These are phyloP conservation scores for Epithele typhae DNA, from an alignment of 768 basidiomycete genomes.

Conservation along the genomic window DNA sequence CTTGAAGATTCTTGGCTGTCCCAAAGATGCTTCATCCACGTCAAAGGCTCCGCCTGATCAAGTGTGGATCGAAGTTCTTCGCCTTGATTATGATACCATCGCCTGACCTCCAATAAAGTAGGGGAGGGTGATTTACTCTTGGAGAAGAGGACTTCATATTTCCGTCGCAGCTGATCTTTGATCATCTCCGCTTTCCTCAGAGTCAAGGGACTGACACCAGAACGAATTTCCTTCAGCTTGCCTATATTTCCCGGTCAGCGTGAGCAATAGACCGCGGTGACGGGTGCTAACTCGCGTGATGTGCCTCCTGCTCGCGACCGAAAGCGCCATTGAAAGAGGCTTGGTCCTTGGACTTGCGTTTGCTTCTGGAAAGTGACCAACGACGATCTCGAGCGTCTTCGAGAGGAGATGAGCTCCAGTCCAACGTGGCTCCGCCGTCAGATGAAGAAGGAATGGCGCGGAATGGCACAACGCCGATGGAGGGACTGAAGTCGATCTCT, in stretches of 20 bases:
- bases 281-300: constrained; percentile 46
- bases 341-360: constrained; percentile 57
- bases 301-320: constrained; percentile 55
- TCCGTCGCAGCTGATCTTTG: constrained; percentile 58
- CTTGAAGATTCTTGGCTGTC: constrained; percentile 42
- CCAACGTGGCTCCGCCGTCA: constrained; percentile 66
- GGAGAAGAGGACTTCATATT: constrained; percentile 53
- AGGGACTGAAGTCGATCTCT: constrained; percentile 71
- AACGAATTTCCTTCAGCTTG: constrained; percentile 51
- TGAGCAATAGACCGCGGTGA: neutral
- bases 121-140: constrained; percentile 29
- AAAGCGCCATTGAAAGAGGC: constrained; percentile 38
- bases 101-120: constrained; percentile 47
- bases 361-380: constrained; percentile 57
- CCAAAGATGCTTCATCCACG: constrained; percentile 67
- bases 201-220: constrained; percentile 47
- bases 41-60: constrained; percentile 63
- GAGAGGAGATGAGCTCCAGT: constrained; percentile 59
- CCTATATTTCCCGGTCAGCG: constrained; percentile 33
- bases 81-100: constrained; percentile 59
- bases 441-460: constrained; percentile 70
- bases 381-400: constrained; percentile 62
- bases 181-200: constrained; percentile 61
- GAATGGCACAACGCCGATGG: constrained; percentile 39
- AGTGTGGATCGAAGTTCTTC: constrained; percentile 44